Evolutionary conservation across 1,284 basidiomycete genomes (phyloP).

Genomic region (Ganoderma resinaceum): DNA sequence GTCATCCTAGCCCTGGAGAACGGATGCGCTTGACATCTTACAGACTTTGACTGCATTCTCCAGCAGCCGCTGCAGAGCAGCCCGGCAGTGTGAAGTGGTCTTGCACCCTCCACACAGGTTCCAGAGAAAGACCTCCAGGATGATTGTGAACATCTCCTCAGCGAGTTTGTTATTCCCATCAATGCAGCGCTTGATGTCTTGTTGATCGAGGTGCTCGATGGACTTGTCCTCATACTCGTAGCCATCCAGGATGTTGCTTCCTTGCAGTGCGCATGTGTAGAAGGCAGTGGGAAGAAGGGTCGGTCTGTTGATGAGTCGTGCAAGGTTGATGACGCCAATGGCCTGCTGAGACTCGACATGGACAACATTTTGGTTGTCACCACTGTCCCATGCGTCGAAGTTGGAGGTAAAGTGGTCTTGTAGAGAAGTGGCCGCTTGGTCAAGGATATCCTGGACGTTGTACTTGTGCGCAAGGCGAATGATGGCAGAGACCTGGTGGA

Average conservation of each 20-base stretch:
- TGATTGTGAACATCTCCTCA: no score
- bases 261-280: constrained; percentile 8
- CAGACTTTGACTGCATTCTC: no score
- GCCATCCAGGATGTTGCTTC: constrained; percentile 1
- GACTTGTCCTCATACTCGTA: constrained; percentile 1
- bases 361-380: no score
- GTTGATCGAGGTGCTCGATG: background rate
- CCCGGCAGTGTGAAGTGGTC: no score
- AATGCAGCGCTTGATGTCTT: constrained; percentile 10
- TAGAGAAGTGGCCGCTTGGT: background rate
- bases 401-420: background rate
- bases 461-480: constrained; percentile 7
- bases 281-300: constrained; percentile 10
- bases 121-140: no score
- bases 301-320: constrained; percentile 4
- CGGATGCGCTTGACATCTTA: no score
- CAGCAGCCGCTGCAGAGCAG: no score
- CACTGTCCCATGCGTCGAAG: background rate
- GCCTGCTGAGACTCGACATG: background rate
- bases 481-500: background rate
- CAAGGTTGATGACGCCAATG: constrained; percentile 15
- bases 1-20: no score
- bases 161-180: background rate
- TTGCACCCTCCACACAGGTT: no score
- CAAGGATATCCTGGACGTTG: background rate